These are phyloP conservation scores for Pseudocohnilembus persalinus DNA, from an alignment of 169 alveolate genomes.

Conservation along the genomic window DNA sequence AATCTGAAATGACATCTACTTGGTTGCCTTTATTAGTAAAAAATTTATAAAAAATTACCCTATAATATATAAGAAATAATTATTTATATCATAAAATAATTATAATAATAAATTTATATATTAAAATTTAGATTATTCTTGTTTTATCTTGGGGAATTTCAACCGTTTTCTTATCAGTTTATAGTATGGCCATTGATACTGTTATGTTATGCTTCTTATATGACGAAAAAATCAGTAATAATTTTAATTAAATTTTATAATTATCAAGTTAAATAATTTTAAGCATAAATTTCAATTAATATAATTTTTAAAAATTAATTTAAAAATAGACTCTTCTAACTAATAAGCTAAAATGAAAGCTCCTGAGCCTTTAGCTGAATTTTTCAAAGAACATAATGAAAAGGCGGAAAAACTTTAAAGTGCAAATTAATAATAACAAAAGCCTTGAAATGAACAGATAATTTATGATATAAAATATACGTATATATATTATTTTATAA, in stretches of 20 bases:
- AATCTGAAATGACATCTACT: conserved; percentile 38
- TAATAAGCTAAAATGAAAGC: background rate
- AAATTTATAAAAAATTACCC: background rate
- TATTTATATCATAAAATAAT: too few species aligned
- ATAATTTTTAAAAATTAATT: too few species aligned
- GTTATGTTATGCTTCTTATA: conserved; percentile 55
- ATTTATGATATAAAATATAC: too few species aligned
- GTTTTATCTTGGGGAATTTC: conserved; percentile 51
- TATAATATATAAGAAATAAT: background rate
- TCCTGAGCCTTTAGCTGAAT: background rate
- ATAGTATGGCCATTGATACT: conserved; percentile 63
- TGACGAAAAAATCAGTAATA: conserved; percentile 48
- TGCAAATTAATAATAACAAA: background rate
- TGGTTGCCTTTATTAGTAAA: conserved; percentile 45
- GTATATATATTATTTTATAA: too few species aligned
- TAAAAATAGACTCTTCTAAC: too few species aligned
- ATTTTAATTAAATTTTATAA: too few species aligned
- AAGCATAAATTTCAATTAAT: too few species aligned
- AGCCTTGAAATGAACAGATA: too few species aligned
- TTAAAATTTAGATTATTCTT: conserved; percentile 27
- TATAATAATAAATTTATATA: background rate
- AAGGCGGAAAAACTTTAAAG: background rate
- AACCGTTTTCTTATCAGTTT: conserved; percentile 51
- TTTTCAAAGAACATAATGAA: background rate
- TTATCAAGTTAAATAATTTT: background rate